Evolutionary conservation across 148 eudicot genomes (phyloP), one percentile per base, ranked within the genome.

Genomic region (Spergularia bocconei): DNA sequence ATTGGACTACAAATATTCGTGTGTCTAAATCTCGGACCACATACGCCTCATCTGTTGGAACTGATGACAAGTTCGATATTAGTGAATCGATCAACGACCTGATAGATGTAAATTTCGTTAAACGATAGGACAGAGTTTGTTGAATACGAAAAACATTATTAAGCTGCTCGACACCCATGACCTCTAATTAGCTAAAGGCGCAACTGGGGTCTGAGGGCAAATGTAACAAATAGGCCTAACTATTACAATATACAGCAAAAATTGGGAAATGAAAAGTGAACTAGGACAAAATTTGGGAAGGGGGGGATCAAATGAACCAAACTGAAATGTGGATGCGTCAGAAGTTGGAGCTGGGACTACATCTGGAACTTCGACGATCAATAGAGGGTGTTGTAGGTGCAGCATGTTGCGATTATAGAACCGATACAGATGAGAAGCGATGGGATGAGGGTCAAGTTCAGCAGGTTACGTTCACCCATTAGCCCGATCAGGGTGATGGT

Each of bases 401-500:
- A 90, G 69, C 89, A 90, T 62, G 98, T 94, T 25, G 97, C 95
- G 17, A 81, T 36, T 69, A 94, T 92, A 68, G 97, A 91, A 63
- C 64, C 55, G 62, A 90, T 16, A 80, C 98, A 94, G n/a, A 94
- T 88, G 38, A 87, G 60, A 17, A 94, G 90, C 0, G 98, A 94
- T 23, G 98, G 98, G 38, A 92, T 63, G 9, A 94, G 87, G 15
- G 97, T 88, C 58, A 80, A 70, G 51, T 94, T 94, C 71, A 94
- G 84, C 50, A 94, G 88, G 55, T 65, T 83, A 65, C 81, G 83
- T 81, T 85, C 82, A 2, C 96, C 97, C 83, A 87, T 78, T 63
- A 82, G 84, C 38, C 98, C 98, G 8, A 90, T 87, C 48, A 92
- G 36, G 16, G 98, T 94, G 63, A 94, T 94, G 2, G 98, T 89